Evolutionary conservation across 2,329 filamentous ascomycete species (phyloP).

Genomic region (Pseudomassariella vexata): DNA sequence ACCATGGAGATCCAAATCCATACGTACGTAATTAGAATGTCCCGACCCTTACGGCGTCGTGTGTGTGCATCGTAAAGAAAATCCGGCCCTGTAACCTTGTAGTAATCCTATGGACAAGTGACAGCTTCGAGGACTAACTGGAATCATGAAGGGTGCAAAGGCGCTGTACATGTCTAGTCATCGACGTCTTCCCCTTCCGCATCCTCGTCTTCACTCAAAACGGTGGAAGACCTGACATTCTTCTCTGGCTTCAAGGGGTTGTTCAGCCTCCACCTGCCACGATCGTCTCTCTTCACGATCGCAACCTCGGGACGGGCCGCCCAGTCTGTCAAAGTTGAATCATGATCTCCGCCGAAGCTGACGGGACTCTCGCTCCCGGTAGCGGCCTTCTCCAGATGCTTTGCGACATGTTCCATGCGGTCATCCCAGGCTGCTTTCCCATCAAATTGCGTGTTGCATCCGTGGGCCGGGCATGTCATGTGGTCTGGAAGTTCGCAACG

Average conservation of each 20-base stretch:
- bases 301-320: conserved; percentile 21
- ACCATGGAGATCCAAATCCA: too few relatives aligned
- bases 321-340: conserved; percentile 23
- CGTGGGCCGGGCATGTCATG: conserved; percentile 55
- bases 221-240: conserved; percentile 8
- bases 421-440: conserved; percentile 68
- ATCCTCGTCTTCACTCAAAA: conserved; percentile 14
- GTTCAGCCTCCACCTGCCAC: conserved; percentile 19
- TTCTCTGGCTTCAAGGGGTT: conserved; percentile 20
- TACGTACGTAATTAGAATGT: too few relatives aligned
- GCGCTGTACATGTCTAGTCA: conserved; percentile 8
- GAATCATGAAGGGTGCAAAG: too few relatives aligned
- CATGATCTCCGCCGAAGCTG: conserved; percentile 19
- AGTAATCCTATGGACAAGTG: too few relatives aligned
- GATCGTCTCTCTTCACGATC: conserved; percentile 18
- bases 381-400: conserved; percentile 62
- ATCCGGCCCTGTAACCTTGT: too few relatives aligned
- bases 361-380: conserved; percentile 22
- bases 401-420: conserved; percentile 81
- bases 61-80: too few relatives aligned
- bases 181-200: conserved; percentile 24
- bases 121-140: too few relatives aligned
- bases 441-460: conserved; percentile 55
- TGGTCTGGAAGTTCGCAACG: conserved; percentile 56
- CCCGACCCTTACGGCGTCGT: too few relatives aligned